These are phyloP conservation scores for Alopecurus myosuroides DNA, from an alignment of 176 grass and related monocot species.

Conservation along the genomic window DNA sequence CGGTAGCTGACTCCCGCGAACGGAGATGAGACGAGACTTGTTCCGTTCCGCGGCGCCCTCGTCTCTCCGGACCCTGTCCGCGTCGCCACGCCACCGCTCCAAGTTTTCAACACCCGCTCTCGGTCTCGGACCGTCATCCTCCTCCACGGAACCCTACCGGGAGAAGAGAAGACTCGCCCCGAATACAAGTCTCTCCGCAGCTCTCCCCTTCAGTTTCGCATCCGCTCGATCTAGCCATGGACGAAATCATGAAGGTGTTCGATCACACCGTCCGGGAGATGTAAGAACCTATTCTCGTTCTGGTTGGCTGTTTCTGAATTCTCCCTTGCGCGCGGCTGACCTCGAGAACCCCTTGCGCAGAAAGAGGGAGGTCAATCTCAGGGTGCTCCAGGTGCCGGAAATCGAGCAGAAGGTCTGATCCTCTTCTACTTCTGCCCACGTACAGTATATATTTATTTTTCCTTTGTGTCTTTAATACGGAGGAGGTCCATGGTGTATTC, in stretches of 20 bases:
- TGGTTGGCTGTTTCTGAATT: not conserved
- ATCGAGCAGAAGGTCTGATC: constrained; percentile 82
- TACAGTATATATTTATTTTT: not conserved
- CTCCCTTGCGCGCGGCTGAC: not conserved
- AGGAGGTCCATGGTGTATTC: not conserved
- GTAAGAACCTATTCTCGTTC: constrained; percentile 25
- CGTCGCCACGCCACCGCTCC: not conserved
- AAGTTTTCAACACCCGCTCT: not conserved
- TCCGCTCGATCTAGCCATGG: constrained; percentile 30
- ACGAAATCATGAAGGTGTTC: constrained; percentile 73
- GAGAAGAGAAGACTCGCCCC: not conserved
- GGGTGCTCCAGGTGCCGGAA: constrained; percentile 78
- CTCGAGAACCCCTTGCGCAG: constrained; percentile 16
- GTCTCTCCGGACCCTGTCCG: not conserved
- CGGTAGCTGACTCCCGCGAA: not conserved
- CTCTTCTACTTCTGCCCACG: not conserved
- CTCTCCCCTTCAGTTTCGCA: not conserved
- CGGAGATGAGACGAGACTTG: not conserved
- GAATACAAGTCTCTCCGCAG: not conserved
- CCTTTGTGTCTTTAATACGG: not conserved
- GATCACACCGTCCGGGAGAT: constrained; percentile 80
- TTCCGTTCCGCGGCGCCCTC: constrained; percentile 1
- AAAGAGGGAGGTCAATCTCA: constrained; percentile 88
- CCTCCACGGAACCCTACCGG: constrained; percentile 11
- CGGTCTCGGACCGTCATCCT: not conserved